Base-by-base conservation (phyloP, 192 early-diverging fungal species). In the Linnemannia hyalina region DNA sequence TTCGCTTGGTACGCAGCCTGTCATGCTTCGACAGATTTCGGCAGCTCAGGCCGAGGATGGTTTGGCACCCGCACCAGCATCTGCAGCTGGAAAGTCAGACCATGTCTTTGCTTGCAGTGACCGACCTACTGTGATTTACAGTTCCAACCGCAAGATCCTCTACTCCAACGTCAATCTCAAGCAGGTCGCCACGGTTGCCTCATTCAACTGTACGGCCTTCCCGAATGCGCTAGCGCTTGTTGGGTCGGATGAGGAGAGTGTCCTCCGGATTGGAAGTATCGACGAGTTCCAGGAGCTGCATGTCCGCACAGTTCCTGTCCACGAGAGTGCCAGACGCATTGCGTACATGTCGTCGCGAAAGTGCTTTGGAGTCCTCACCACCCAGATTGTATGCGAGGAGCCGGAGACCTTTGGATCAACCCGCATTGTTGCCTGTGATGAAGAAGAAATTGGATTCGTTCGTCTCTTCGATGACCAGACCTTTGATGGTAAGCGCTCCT, bases 271-370 rank as follows among this genome's bases (percentile, higher is more conserved):
- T 78, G 97, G 96, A 0, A 89, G 78, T 3, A 93, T 97, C 5
- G 96, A 99, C 73, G 89, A 93, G 8, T 94, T 95, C 47, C 96
- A 97, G 85, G 95, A 95, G 68, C 90, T 99, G 29, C 98, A 99
- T 78, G 90, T 97, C 63, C 91, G 91, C 16, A 94, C 88, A 26
- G 76, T 94, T 16, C 89, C 92, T 11, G 87, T 98, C 49, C 68
- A 80, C 22, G 95, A 95, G 71, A 95, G 92, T 77, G 91, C 94
- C 0, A 90, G 92, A 20, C 92, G 97, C 32, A 94, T 99, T 68
- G 91, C 90, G 0, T 91, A 95, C 65, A 88, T 94, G 47, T 90
- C 92, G 26, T 77, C 84, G 0, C 52, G 84, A 22, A 84, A 89
- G 29, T 91, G 93, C 15, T 91, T 97, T 80, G 96, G 89, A 6